Evolutionary conservation across 108 stramenopile species (phyloP).

Genomic region (Cyclostephanos invisitatus): DNA sequence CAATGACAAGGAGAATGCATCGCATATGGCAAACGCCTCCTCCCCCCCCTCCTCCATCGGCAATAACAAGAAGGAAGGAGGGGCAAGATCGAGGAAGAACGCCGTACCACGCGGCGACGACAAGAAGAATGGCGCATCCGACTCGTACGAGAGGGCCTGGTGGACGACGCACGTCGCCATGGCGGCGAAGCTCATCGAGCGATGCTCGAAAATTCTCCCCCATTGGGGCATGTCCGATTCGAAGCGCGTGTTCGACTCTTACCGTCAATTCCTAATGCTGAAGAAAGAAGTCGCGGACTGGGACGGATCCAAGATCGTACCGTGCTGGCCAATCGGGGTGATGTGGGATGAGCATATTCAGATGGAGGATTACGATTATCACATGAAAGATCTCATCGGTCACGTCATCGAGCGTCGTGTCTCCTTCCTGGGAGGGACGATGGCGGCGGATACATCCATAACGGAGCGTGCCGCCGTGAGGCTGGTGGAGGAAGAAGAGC

Average conservation of each 20-base stretch:
- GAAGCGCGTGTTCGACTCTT: constrained; percentile 58
- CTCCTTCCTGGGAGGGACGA: constrained; percentile 33
- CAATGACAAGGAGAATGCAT: constrained; percentile 6
- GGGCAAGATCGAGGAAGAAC: neutral
- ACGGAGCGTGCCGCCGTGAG: constrained; percentile 26
- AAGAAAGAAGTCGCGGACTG: constrained; percentile 74
- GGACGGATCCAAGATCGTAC: constrained; percentile 54
- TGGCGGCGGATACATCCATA: constrained; percentile 22
- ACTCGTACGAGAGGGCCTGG: constrained; percentile 5
- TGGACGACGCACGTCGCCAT: constrained; percentile 15
- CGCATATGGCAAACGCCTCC: neutral
- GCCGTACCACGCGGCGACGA: neutral
- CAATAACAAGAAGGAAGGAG: neutral
- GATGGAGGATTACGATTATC: constrained; percentile 63
- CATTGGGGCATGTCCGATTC: constrained; percentile 56
- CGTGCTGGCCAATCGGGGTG: constrained; percentile 60
- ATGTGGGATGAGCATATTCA: constrained; percentile 74
- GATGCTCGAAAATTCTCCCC: constrained; percentile 66
- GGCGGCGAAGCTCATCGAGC: constrained; percentile 49
- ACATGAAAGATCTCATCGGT: constrained; percentile 64
- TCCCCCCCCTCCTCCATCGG: neutral
- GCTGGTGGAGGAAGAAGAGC: constrained; percentile 10
- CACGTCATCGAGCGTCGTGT: constrained; percentile 57
- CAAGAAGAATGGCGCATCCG: neutral
- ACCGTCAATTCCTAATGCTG: constrained; percentile 75